Evolutionary conservation across 2,329 filamentous ascomycete genomes (phyloP).

Genomic region (Fusarium goolgardi): DNA sequence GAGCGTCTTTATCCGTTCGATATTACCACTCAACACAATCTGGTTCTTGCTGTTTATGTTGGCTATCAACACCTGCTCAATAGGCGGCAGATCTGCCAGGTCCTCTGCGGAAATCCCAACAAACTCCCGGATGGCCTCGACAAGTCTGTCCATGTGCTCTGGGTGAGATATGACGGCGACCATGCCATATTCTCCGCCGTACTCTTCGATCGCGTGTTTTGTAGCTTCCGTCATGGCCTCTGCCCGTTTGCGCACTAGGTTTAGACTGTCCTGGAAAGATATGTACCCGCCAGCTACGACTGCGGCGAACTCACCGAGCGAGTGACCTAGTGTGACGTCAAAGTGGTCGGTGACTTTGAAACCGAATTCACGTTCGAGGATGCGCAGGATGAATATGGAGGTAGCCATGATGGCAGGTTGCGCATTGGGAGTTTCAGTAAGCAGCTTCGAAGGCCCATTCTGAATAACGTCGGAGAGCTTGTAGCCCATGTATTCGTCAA

Average conservation of each 20-base stretch:
- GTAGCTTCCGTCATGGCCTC: conserved; percentile 87
- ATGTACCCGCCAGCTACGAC: conserved; percentile 87
- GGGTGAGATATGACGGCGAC: conserved; percentile 91
- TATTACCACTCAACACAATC: conserved; percentile 90
- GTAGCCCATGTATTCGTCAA: conserved; percentile 80
- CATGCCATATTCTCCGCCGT: conserved; percentile 92
- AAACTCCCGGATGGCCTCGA: conserved; percentile 82
- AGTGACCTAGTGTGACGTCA: conserved; percentile 89
- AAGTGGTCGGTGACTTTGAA: conserved; percentile 78
- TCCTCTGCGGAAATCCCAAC: conserved; percentile 77
- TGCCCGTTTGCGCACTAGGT: conserved; percentile 80
- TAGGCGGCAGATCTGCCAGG: conserved; percentile 75
- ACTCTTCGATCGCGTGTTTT: conserved; percentile 69
- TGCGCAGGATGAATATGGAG: conserved; percentile 86
- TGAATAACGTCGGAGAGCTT: conserved; percentile 83
- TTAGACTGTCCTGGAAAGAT: conserved; percentile 79
- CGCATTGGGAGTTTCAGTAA: conserved; percentile 87
- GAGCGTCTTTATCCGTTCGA: conserved; percentile 83
- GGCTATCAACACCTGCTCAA: conserved; percentile 88
- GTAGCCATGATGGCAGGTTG: conserved; percentile 98
- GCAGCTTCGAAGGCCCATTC: conserved; percentile 78
- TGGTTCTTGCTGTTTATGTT: conserved; percentile 98
- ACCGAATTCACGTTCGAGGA: conserved; percentile 86
- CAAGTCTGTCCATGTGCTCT: conserved; percentile 74
- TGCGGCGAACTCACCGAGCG: conserved; percentile 91